Evolutionary conservation across 495 filamentous ascomycete species (phyloP).

Genomic region (Penicillium soppii): DNA sequence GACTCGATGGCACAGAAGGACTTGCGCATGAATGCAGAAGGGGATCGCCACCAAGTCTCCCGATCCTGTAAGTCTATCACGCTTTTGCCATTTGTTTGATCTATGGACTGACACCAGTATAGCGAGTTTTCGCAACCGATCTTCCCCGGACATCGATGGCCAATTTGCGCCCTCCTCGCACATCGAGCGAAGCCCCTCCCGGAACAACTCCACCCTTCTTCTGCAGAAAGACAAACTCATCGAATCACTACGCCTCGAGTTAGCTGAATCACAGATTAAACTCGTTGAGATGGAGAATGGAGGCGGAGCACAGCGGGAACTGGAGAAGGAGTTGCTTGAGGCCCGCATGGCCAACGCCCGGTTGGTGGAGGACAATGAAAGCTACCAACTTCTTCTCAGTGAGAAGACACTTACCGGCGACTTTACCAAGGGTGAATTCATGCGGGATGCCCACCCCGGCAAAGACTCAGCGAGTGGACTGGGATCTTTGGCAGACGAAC

Average conservation of each 20-base stretch:
- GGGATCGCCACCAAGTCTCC: conserved; percentile 61
- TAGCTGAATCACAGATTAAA: conserved; percentile 94
- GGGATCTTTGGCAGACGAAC: conserved; percentile 82
- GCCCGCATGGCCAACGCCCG: conserved; percentile 91
- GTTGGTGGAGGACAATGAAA: conserved; percentile 97
- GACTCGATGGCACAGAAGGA: conserved; percentile 77
- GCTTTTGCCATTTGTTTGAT: neutral
- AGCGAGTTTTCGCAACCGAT: conserved; percentile 55
- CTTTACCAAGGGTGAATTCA: conserved; percentile 81
- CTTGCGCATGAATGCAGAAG: conserved; percentile 56
- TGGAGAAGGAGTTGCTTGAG: conserved; percentile 86
- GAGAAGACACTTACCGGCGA: conserved; percentile 94
- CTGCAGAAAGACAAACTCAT: conserved; percentile 96
- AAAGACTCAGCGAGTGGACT: conserved; percentile 41
- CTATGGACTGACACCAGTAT: conserved; percentile 30
- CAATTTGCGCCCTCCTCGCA: conserved; percentile 89
- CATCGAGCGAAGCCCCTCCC: conserved; percentile 74
- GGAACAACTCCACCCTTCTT: conserved; percentile 81
- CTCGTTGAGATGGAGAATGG: conserved; percentile 91
- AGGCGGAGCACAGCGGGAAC: conserved; percentile 80
- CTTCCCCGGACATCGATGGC: conserved; percentile 52
- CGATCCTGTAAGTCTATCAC: conserved; percentile 61
- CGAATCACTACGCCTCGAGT: conserved; percentile 83
- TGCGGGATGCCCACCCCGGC: conserved; percentile 51
- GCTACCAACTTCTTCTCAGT: conserved; percentile 89